A percentile compares a stretch with the other conserved stretches of the same genome.
Evolutionary conservation across 495 filamentous ascomycete species (phyloP).

Genomic region (Aspergillus ostianus): DNA sequence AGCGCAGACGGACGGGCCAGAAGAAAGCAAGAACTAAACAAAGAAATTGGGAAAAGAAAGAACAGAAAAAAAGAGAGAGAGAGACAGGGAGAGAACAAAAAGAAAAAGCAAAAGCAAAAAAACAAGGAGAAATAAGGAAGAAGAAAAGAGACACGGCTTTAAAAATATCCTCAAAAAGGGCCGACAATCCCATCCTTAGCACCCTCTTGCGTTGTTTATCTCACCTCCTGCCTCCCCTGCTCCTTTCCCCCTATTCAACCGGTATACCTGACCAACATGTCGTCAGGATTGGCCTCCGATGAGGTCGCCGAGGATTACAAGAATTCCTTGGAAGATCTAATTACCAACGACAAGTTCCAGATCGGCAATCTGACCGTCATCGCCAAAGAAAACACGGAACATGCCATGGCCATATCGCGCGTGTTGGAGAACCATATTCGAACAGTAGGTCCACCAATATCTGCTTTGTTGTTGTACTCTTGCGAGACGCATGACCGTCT

Average conservation of each 20-base stretch:
- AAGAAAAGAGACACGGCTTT: conserved; percentile 1
- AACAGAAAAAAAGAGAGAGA: conserved; percentile 15
- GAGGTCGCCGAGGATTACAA: conserved; percentile 95
- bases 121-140: conserved; percentile 4
- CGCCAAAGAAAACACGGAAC: conserved; percentile 92
- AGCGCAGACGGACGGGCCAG: conserved; percentile 16
- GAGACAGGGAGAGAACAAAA: conserved; percentile 18
- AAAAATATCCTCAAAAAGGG: background rate
- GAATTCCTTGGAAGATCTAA: conserved; percentile 86
- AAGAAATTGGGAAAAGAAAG: conserved; percentile 10
- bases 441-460: conserved; percentile 63
- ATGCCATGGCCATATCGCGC: conserved; percentile 86
- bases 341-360: conserved; percentile 82
- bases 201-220: conserved; percentile 7
- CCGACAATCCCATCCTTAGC: conserved; percentile 1
- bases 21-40: conserved; percentile 20
- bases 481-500: conserved; percentile 10
- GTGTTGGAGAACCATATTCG: conserved; percentile 89
- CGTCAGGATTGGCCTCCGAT: conserved; percentile 67
- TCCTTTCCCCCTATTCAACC: conserved; percentile 17
- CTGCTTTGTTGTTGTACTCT: conserved; percentile 14
- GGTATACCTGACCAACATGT: conserved; percentile 56
- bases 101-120: conserved; percentile 13
- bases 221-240: conserved; percentile 9
- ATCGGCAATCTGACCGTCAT: conserved; percentile 96